phyloP scores from a whole-genome alignment of 345 rosid genomes.

The Microthlaspi erraticum region DNA sequence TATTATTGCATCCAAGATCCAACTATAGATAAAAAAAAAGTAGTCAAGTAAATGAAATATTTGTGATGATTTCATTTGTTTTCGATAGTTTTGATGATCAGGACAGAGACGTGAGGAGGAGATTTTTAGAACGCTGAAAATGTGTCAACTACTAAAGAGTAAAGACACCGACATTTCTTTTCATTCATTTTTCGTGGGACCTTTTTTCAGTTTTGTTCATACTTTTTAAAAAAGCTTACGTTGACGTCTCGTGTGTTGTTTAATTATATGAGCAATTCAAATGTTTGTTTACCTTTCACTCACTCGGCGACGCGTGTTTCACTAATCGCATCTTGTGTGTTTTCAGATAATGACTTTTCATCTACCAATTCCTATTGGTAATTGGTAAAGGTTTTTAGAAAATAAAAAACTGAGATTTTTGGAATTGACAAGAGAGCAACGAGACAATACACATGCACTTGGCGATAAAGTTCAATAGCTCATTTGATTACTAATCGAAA shows the following conservation, averaged over 20 bases:
- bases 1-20: no score
- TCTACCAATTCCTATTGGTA: slow-evolving; percentile 3
- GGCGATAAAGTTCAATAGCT: no score
- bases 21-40: no score
- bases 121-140: slow-evolving; percentile 3
- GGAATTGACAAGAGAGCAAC: background rate
- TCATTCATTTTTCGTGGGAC: slow-evolving; percentile 3
- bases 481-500: no score
- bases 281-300: background rate
- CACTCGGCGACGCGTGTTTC: background rate
- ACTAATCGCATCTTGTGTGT: background rate
- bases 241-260: background rate
- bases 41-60: no score
- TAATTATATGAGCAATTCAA: background rate
- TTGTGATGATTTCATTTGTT: background rate
- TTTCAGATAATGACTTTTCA: background rate
- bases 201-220: background rate
- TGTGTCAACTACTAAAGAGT: background rate
- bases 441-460: no score
- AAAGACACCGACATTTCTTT: slow-evolving; percentile 20
- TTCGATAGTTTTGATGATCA: background rate
- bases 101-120: background rate
- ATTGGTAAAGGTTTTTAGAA: slow-evolving; percentile 3
- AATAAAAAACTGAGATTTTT: background rate
- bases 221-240: background rate